These are phyloP conservation scores for Uncinocarpus reesii DNA, from an alignment of 2,329 filamentous ascomycete species.

Conservation along the genomic window DNA sequence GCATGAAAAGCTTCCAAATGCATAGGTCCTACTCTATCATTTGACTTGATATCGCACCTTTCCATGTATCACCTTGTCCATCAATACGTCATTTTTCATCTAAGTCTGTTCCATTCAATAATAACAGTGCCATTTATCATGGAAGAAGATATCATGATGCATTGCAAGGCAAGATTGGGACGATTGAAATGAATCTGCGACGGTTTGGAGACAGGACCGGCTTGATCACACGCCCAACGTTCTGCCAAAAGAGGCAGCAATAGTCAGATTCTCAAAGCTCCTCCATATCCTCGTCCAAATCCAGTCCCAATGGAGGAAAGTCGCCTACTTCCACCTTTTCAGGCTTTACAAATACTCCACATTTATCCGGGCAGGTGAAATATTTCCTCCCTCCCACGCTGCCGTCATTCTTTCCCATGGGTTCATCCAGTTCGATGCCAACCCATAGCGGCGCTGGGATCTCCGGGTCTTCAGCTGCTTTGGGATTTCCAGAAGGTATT, in stretches of 20 bases:
- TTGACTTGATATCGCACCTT: no score
- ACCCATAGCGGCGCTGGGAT: conserved; percentile 40
- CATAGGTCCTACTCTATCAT: no score
- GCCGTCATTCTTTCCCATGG: conserved; percentile 56
- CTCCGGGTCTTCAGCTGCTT: conserved; percentile 18
- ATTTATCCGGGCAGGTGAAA: conserved; percentile 45
- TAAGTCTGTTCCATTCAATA: no score
- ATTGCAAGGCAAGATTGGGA: not conserved
- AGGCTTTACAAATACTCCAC: conserved; percentile 52
- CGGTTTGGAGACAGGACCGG: no score
- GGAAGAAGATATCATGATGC: no score
- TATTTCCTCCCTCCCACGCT: conserved; percentile 43
- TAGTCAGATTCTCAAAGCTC: conserved; percentile 35
- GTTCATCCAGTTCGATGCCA: conserved; percentile 53
- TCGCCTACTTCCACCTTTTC: conserved; percentile 54
- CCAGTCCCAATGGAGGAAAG: conserved; percentile 42
- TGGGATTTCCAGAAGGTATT: conserved; percentile 25
- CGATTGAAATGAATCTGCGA: not conserved
- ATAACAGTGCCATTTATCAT: no score
- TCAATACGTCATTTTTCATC: no score
- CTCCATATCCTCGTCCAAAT: conserved; percentile 47
- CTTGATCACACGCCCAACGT: no score
- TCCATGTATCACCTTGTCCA: no score
- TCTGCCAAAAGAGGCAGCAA: no score
- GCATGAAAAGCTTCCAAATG: no score